Evolutionary conservation across 169 alveolate genomes (phyloP).

Genomic region (Cryptosporidium meleagridis): DNA sequence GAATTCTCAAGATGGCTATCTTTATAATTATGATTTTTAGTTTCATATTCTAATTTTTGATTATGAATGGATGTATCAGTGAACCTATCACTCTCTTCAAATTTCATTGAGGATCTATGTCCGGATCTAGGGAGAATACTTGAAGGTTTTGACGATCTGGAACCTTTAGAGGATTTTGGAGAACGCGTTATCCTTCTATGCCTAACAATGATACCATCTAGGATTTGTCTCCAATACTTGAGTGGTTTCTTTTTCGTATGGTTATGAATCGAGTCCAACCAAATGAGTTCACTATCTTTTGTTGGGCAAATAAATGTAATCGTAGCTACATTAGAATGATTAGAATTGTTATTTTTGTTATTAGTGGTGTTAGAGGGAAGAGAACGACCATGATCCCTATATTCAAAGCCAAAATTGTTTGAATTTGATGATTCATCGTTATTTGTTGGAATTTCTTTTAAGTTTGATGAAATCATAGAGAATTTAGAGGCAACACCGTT

Average conservation of each 20-base stretch:
- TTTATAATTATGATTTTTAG: background rate
- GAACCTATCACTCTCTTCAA: constrained; percentile 13
- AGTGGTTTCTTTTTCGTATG: constrained; percentile 22
- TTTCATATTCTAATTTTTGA: background rate
- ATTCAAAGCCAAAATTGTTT: constrained; percentile 17
- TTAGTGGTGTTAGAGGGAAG: background rate
- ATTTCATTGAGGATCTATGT: background rate
- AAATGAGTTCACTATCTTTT: constrained; percentile 60
- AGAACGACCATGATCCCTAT: background rate
- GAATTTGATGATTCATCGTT: background rate
- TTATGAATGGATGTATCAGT: background rate
- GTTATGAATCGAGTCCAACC: constrained; percentile 27
- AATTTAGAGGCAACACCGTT: background rate
- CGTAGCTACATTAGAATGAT: background rate
- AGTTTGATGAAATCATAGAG: background rate
- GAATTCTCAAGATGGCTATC: background rate
- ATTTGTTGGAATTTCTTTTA: background rate
- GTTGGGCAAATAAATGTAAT: constrained; percentile 55
- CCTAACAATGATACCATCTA: constrained; percentile 40
- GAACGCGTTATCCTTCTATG: background rate
- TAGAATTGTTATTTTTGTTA: background rate
- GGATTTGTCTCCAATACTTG: constrained; percentile 60
- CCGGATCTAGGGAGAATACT: background rate
- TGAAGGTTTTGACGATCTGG: background rate
- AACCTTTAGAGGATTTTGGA: constrained; percentile 9